Evolutionary conservation across 495 filamentous ascomycete species (phyloP).

Genomic region (Achaetomiella virescens): DNA sequence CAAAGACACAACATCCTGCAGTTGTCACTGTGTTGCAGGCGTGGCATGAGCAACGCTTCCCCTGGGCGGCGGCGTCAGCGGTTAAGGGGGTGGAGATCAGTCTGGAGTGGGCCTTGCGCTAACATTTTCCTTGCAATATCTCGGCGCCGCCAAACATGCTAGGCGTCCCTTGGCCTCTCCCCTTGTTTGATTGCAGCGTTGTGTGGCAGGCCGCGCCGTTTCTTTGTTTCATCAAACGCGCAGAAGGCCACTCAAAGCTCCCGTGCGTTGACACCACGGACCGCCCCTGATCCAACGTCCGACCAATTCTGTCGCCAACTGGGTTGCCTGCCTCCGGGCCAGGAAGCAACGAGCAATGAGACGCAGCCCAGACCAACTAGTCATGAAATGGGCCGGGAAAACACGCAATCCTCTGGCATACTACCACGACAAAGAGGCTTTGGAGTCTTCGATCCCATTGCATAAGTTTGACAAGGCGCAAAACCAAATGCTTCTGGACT

Average conservation of each 20-base stretch:
- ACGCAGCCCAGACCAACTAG: no score
- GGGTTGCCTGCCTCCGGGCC: no score
- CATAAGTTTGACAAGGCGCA: no score
- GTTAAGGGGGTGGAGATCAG: background rate
- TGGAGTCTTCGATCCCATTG: no score
- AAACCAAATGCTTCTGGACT: no score
- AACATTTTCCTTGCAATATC: background rate
- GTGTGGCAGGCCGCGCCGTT: slow-evolving; percentile 2
- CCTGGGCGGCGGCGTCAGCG: no score
- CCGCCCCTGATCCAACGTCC: no score
- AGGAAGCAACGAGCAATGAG: no score
- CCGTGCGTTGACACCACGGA: background rate
- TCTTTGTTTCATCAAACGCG: slow-evolving; percentile 12
- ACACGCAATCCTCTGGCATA: no score
- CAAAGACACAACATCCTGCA: background rate
- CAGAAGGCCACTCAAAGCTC: background rate
- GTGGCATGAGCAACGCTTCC: background rate
- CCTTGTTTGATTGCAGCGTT: slow-evolving; percentile 13
- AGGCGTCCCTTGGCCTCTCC: background rate
- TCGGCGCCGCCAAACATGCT: background rate
- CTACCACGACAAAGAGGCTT: no score
- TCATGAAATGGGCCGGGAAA: no score
- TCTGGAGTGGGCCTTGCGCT: background rate
- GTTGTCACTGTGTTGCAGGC: background rate
- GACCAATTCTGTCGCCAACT: no score